phyloP scores from a whole-genome alignment of 2,329 filamentous ascomycete species.

The Helminthosporium solani region DNA sequence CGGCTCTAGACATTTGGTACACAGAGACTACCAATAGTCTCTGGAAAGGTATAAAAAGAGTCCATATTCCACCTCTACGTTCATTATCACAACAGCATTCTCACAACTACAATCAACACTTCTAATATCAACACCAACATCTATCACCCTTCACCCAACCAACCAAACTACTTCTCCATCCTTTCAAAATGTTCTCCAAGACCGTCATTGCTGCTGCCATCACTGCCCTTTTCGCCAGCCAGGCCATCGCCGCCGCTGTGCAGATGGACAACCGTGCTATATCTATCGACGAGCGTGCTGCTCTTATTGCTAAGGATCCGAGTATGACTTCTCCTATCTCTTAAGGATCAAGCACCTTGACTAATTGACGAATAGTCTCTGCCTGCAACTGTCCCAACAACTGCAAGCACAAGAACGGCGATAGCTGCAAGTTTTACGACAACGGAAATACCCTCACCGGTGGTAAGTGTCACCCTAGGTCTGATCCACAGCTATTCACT shows the following conservation, averaged over 20 bases:
- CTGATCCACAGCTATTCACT: not conserved
- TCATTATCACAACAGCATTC: slow-evolving; percentile 5
- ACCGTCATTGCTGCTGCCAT: slow-evolving; percentile 4
- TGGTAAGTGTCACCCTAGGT: not conserved
- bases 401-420: slow-evolving; percentile 5
- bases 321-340: not conserved
- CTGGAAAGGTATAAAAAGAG: slow-evolving; percentile 1
- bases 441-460: slow-evolving; percentile 1
- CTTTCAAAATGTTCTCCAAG: slow-evolving; percentile 7
- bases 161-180: not conserved
- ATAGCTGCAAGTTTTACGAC: slow-evolving; percentile 4
- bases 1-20: not conserved
- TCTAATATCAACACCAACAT: slow-evolving; percentile 4
- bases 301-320: not conserved
- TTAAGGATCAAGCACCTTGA: not conserved
- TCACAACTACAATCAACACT: not conserved
- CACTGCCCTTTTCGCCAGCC: slow-evolving; percentile 2
- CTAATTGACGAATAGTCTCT: not conserved
- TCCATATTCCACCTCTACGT: not conserved
- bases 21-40: not conserved
- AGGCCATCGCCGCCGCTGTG: slow-evolving; percentile 1
- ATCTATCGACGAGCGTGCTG: not conserved
- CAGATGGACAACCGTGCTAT: not conserved
- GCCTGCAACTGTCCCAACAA: slow-evolving; percentile 7
- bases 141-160: not conserved